These are phyloP conservation scores for Linderina pennispora DNA, from an alignment of 192 early-diverging fungal species.

Conservation along the genomic window DNA sequence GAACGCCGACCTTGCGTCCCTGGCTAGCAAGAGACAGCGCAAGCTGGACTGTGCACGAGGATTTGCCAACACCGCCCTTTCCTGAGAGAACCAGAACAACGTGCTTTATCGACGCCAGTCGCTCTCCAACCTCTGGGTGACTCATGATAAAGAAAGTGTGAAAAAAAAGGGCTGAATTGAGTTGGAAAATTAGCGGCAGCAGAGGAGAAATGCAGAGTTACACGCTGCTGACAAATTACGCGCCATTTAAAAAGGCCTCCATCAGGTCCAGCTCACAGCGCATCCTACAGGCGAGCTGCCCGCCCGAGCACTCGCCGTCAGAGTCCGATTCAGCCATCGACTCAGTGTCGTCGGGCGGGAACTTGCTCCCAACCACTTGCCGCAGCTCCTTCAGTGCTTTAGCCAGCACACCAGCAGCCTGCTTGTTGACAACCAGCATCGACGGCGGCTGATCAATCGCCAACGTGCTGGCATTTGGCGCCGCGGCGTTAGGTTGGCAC, in stretches of 20 bases:
- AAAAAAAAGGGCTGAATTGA: not conserved
- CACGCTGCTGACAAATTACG: not conserved
- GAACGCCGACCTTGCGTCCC: constrained; percentile 73
- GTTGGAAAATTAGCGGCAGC: not conserved
- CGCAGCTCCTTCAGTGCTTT: not conserved
- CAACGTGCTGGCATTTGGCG: not conserved
- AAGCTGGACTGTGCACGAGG: constrained; percentile 86
- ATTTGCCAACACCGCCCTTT: constrained; percentile 98
- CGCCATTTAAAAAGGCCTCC: not conserved
- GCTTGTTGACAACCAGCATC: not conserved
- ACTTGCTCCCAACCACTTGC: not conserved
- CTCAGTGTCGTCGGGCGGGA: too few relatives aligned
- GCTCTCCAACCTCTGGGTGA: constrained; percentile 27
- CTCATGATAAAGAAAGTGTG: constrained; percentile 19
- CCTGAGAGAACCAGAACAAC: constrained; percentile 95
- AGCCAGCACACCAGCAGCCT: not conserved
- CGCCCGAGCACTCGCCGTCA: not conserved
- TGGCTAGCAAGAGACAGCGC: constrained; percentile 57
- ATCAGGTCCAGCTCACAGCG: constrained; percentile 26
- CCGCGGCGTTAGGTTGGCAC: constrained; percentile 7
- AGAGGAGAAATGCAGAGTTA: too few relatives aligned
- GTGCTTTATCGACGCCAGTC: constrained; percentile 60
- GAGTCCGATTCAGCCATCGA: not conserved
- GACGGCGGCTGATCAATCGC: not conserved
- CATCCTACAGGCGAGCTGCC: constrained; percentile 2